Evolutionary conservation across 2,329 filamentous ascomycete genomes (phyloP), one percentile per base, ranked within the genome.

Genomic region (Grosmannia serpens): DNA sequence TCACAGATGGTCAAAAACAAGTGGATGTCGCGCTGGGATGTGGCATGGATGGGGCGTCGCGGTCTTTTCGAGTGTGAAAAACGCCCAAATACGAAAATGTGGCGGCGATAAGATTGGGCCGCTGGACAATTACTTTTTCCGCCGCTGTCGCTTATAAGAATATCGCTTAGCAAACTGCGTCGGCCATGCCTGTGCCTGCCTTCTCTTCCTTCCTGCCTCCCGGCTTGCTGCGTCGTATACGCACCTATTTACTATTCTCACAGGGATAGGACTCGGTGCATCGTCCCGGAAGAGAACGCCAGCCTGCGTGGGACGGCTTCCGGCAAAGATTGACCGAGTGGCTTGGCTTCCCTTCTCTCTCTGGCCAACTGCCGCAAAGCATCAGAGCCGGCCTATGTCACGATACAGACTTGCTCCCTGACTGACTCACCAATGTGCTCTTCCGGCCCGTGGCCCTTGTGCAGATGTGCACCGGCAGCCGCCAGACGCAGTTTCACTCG

Each of bases 1-100:
- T 41, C 17, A 41, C 38, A 41, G 13, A 41, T 41, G 2, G 13
- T 4, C 13, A 41, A 3, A 41, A 35, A 46, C 7, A 57, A 46
- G 44, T n/a, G 24, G 31, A 66, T 85, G 38, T 35, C 22, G 38
- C 13, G 35, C 33, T 41, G 52, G 17, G 38, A 44, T n/a, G 38
- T 17, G 38, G 38, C 20, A n/a, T n/a, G 9, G 22, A 49, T n/a
- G 20, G 38, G 38, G 38, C 24, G 46, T 49, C 46, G 46, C 46
- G 26, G 22, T 9, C 22, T 49, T 49, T 24, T 17, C 13, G 46
- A 13, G 11, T 27, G 22, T 17, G 22, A 17, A 27, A 47, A 49
- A 26, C 17, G 15, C 6, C 46, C 4, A 49, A 49, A 49, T 44
- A 44, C 38, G 20, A 49, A 49, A 49, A 10, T 49, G 26, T 49